Conservation (phyloP, 2,329 filamentous ascomycete genomes). For the Aspergillus novofumigatus region DNA sequence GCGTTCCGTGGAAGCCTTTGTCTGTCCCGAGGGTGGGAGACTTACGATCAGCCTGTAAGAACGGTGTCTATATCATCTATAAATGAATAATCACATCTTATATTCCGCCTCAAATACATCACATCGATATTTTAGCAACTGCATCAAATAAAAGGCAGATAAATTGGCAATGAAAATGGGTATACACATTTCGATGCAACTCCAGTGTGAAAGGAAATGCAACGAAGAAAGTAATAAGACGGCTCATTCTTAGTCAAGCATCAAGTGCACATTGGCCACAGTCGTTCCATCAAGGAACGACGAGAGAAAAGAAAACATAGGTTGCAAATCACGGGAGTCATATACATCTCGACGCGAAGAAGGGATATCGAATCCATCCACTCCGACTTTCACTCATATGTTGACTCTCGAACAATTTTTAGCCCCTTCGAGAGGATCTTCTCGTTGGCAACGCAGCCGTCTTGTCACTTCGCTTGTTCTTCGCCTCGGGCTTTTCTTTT, state of each 20-base stretch:
- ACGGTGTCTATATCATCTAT: not conserved
- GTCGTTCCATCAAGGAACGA: constrained; percentile 6
- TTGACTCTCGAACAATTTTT: not conserved
- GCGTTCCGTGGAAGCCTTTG: too few relatives aligned
- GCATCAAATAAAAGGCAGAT: constrained; percentile 56
- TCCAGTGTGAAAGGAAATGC: not conserved
- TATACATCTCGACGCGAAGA: not conserved
- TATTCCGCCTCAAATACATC: not conserved
- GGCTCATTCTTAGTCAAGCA: not conserved
- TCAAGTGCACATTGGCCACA: not conserved
- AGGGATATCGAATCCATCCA: not conserved
- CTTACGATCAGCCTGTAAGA: not conserved
- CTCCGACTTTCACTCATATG: not conserved
- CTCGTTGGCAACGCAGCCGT: constrained; percentile 15
- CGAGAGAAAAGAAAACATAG: not conserved
- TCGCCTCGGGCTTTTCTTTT: constrained; percentile 4
- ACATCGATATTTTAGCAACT: not conserved
- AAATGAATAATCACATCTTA: not conserved
- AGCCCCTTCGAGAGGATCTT: constrained; percentile 14
- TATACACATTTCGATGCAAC: constrained; percentile 9
- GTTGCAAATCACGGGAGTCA: not conserved
- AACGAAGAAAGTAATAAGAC: not conserved
- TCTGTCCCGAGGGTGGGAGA: too few relatives aligned
- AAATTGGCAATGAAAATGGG: constrained; percentile 5
- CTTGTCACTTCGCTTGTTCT: constrained; percentile 9